Base-by-base conservation (phyloP, 1,139 yeast genomes). In the Suzukiozyma palmioleophila region DNA sequence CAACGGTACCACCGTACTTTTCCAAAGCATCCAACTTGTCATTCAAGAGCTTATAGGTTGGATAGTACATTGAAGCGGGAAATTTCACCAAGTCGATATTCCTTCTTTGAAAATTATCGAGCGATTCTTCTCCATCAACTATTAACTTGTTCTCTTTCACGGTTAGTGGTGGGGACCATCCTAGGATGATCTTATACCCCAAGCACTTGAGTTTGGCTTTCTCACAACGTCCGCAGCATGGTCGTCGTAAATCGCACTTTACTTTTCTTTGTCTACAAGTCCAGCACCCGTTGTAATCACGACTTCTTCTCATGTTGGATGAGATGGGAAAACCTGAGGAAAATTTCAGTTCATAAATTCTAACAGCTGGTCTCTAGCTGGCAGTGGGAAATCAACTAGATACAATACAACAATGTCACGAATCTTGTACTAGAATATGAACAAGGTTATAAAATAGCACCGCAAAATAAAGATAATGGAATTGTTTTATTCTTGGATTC, bases 261-360 rank as follows among this genome's bases (percentile, higher is more conserved):
- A 75, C 75, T 49, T 73, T 74, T 21, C 79, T 59, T 27, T 60
- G 48, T 28, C 79, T 60, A 48, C 80, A 75, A 10, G 79, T 75
- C 72, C 77, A 73, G 52, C 80, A 75, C 7, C 80, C 80, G 39
- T 69, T 61, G 52, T 72, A 75, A 37, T 69, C 67, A 34, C 79
- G 54, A 21, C 60, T 57, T 40, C 62, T 64, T 37, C 55, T 54
- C 22, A 13, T 33, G n/a, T 7, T 26, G 29, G 58, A n/a, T n/a
- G n/a, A n/a, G n/a, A n/a, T n/a, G n/a, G n/a, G n/a, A n/a, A n/a
- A n/a, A n/a, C n/a, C n/a, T n/a, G 22, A 18, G 22, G 22, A 18
- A 18, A 18, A 4, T 18, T 7, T 18, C 22, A 18, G 7, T 5
- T 18, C 22, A 18, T 18, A 18, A 18, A 18, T 18, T 18, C n/a